Evolutionary conservation across 1,139 yeast species (phyloP).

Genomic region (Suhomyces wounanorum): DNA sequence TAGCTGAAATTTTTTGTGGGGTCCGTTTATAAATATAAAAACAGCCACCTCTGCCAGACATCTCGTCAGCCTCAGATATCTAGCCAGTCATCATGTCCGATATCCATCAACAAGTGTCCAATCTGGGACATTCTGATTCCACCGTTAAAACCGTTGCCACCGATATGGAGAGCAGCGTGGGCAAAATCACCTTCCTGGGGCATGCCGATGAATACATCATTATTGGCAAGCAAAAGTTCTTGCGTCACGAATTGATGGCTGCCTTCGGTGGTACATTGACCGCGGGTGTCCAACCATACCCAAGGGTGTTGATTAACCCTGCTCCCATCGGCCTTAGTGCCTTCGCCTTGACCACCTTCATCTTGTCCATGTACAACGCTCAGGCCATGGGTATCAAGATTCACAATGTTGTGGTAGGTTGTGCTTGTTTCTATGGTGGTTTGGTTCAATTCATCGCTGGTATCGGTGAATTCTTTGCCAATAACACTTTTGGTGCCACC

Average conservation of each 20-base stretch:
- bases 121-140: slow-evolving; percentile 8
- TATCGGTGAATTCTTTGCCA: slow-evolving; percentile 61
- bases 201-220: slow-evolving; percentile 58
- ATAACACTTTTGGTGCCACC: slow-evolving; percentile 66
- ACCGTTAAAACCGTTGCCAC: slow-evolving; percentile 6
- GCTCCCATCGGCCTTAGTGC: slow-evolving; percentile 63
- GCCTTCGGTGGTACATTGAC: slow-evolving; percentile 48
- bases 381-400: slow-evolving; percentile 55
- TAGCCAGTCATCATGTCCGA: neutral
- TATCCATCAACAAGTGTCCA: neutral
- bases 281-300: slow-evolving; percentile 40
- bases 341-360: slow-evolving; percentile 53
- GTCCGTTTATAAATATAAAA: neutral
- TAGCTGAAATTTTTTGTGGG: neutral
- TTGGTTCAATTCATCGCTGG: slow-evolving; percentile 66
- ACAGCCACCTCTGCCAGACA: neutral
- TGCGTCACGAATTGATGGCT: slow-evolving; percentile 38
- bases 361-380: slow-evolving; percentile 49
- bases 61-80: neutral
- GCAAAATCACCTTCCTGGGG: slow-evolving; percentile 9
- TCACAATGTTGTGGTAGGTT: slow-evolving; percentile 49
- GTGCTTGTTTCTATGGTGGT: slow-evolving; percentile 64
- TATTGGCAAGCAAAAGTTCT: slow-evolving; percentile 72
- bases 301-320: slow-evolving; percentile 48
- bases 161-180: neutral